These are phyloP conservation scores for Penicillium malachiteum DNA, from an alignment of 495 filamentous ascomycete genomes.

Conservation along the genomic window DNA sequence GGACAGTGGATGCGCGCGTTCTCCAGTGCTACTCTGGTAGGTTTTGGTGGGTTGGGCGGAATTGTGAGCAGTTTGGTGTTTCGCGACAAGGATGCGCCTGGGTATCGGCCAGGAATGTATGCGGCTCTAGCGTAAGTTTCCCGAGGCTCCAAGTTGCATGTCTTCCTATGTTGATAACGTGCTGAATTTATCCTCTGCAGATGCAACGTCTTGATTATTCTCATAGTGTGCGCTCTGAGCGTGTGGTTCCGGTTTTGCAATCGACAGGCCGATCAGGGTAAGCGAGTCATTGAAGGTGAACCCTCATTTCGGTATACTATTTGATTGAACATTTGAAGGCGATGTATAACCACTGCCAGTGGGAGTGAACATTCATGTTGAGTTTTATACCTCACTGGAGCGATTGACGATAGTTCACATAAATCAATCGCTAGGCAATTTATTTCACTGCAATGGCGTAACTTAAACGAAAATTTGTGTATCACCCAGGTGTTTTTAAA, in stretches of 20 bases:
- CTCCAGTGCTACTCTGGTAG: conserved; percentile 54
- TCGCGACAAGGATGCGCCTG: conserved; percentile 55
- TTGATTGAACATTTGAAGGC: conserved; percentile 15
- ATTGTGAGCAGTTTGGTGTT: conserved; percentile 60
- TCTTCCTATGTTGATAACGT: too few relatives aligned
- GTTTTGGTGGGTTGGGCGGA: conserved; percentile 58
- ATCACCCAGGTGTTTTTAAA: too few relatives aligned
- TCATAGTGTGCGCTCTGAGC: conserved; percentile 32
- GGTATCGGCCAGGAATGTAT: conserved; percentile 56
- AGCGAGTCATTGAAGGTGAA: conserved; percentile 37
- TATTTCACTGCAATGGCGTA: too few relatives aligned
- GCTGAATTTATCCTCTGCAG: conserved; percentile 14
- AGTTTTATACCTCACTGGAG: too few relatives aligned
- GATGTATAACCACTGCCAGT: too few relatives aligned
- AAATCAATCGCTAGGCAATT: too few relatives aligned
- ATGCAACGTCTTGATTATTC: conserved; percentile 43
- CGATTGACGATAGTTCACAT: too few relatives aligned
- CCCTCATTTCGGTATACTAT: conserved; percentile 41
- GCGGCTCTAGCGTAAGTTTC: conserved; percentile 44
- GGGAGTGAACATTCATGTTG: too few relatives aligned
- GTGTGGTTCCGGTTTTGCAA: conserved; percentile 38
- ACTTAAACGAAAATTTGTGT: too few relatives aligned
- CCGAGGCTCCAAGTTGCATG: too few relatives aligned
- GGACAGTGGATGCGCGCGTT: conserved; percentile 68
- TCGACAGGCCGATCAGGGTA: conserved; percentile 35